These are phyloP conservation scores for Botrytis porri DNA, from an alignment of 2,329 filamentous ascomycete species.

Conservation along the genomic window DNA sequence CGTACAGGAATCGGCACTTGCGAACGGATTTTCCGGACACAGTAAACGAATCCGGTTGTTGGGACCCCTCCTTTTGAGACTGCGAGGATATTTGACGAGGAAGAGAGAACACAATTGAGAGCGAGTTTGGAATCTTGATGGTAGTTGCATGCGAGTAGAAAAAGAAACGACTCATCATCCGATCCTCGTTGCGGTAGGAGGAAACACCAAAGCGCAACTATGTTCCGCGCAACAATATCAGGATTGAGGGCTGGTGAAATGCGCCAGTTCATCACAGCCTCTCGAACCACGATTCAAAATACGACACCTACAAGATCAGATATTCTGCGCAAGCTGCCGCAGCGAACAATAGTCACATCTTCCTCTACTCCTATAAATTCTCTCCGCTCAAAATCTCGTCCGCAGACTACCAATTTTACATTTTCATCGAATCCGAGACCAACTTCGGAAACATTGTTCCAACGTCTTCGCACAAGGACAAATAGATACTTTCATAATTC, in stretches of 20 bases:
- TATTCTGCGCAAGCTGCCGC: neutral
- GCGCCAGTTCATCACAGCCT: neutral
- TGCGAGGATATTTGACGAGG: neutral
- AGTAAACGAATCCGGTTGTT: neutral
- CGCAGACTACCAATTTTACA: slow-evolving; percentile 12
- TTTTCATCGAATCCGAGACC: slow-evolving; percentile 9
- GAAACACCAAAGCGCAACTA: neutral
- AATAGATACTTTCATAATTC: slow-evolving; percentile 30
- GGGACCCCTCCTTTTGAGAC: neutral
- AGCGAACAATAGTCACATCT: slow-evolving; percentile 3
- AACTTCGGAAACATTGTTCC: slow-evolving; percentile 23
- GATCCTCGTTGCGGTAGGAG: neutral
- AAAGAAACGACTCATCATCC: neutral
- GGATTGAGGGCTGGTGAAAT: neutral
- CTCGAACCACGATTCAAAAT: neutral
- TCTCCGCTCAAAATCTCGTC: neutral
- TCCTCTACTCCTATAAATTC: neutral
- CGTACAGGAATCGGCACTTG: neutral
- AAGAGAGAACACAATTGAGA: neutral
- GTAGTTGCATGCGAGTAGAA: neutral
- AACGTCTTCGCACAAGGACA: slow-evolving; percentile 28
- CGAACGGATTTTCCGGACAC: neutral
- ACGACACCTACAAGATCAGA: neutral
- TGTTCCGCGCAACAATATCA: slow-evolving; percentile 8
- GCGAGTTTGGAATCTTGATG: neutral